Evolutionary conservation across 2,329 filamentous ascomycete species (phyloP), one percentile per base, ranked within the genome.

Genomic region (Sporothrix pallida): DNA sequence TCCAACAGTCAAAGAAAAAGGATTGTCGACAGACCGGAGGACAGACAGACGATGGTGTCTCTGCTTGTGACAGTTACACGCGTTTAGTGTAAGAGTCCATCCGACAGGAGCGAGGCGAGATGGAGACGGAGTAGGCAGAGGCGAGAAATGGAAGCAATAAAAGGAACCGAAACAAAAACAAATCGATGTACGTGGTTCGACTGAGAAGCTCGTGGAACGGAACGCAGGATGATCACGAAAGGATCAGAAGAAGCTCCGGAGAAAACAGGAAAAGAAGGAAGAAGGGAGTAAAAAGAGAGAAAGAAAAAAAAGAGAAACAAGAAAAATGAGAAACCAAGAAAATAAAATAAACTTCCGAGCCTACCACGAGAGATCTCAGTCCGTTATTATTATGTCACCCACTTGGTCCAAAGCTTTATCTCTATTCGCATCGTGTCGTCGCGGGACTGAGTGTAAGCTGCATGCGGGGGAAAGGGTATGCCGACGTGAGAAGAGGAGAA

Each of bases 21-120:
- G n/a, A 31, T 13, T 15, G 31, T 37, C 37, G 58, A 68, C 26
- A 12, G 60, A 54, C 9, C 13, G 37, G 20, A 48, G 42, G 54
- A 62, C 44, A 8, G 50, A 46, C 46, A 46, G n/a, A 23, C 58
- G 37, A 67, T 23, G 56, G 31, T 70, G 73, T 72, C 44, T 74
- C 56, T 68, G 42, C n/a, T 62, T 72, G 63, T 56, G 54, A 71
- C 74, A 70, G 74, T 75, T 71, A 74, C 73, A 75, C 74, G 52
- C 68, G 50, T 44, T 13, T 5, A 13, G 52, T 58, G 68, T 31
- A 60, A 58, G 20, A 44, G 60, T 65, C n/a, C 68, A 69, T 71
- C 62, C 58, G 50, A 68, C 37, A 72, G 44, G 7, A 37, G 7
- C 7, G 31, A 37, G 31, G 31, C 31, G 31, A 37, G 31, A 37